These are phyloP conservation scores for Pseudonitzschia multiseries DNA, from an alignment of 108 stramenopile species.

Conservation along the genomic window DNA sequence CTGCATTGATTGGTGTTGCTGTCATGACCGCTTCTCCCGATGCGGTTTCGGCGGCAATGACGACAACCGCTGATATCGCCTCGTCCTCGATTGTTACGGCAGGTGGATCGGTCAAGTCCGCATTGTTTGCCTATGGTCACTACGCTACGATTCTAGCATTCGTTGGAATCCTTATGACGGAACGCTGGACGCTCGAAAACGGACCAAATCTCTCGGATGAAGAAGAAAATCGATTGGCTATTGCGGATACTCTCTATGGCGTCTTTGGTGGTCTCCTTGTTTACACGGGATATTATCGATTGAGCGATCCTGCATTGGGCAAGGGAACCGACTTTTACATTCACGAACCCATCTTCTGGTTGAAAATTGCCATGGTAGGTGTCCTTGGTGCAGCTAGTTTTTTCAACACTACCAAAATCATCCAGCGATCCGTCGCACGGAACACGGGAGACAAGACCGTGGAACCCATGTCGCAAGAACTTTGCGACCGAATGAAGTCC, in stretches of 20 bases:
- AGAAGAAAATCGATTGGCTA: constrained; percentile 54
- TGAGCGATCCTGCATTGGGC: constrained; percentile 42
- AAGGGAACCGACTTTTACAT: constrained; percentile 79
- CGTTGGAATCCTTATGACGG: constrained; percentile 51
- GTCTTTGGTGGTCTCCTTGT: constrained; percentile 44
- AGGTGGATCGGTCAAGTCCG: constrained; percentile 40
- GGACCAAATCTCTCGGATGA: constrained; percentile 59
- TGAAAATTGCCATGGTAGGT: constrained; percentile 69
- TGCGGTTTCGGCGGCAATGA: not conserved
- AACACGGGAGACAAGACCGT: constrained; percentile 42
- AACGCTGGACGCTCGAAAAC: constrained; percentile 58
- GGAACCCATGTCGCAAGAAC: constrained; percentile 43
- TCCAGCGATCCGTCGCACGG: constrained; percentile 47
- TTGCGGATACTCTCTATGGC: constrained; percentile 61
- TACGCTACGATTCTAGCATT: constrained; percentile 58
- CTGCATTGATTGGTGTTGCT: not conserved
- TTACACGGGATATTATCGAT: constrained; percentile 62
- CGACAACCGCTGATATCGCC: not conserved
- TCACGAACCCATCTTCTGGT: constrained; percentile 84
- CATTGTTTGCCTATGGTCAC: constrained; percentile 76
- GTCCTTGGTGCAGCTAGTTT: constrained; percentile 48
- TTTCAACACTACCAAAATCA: constrained; percentile 60
- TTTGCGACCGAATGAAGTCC: constrained; percentile 42
- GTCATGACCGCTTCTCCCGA: constrained; percentile 9
- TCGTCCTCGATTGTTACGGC: constrained; percentile 5